phyloP scores from a whole-genome alignment of 1,284 basidiomycete genomes.

The Sparassis latifolia region DNA sequence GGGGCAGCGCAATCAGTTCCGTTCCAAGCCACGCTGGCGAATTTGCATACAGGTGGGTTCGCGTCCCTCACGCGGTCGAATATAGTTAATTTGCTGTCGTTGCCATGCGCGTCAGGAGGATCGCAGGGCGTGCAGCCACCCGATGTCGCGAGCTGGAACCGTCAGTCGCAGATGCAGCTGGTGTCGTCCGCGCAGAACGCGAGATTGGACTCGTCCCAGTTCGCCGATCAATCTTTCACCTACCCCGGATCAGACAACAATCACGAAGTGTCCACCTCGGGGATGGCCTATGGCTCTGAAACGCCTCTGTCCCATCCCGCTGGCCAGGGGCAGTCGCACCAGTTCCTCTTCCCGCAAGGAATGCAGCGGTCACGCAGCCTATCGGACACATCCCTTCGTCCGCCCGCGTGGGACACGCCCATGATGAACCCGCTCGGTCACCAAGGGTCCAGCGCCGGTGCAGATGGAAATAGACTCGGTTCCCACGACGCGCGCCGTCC shows the following conservation, averaged over 20 bases:
- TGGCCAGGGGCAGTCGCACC: slow-evolving; percentile 12
- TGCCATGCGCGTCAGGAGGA: slow-evolving; percentile 8
- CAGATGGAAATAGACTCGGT: slow-evolving; percentile 5
- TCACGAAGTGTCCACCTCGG: slow-evolving; percentile 7
- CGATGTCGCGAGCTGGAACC: slow-evolving; percentile 17
- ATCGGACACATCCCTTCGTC: slow-evolving; percentile 53
- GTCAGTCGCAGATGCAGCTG: slow-evolving; percentile 12
- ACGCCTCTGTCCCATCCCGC: slow-evolving; percentile 4
- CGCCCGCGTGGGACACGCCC: slow-evolving; percentile 46
- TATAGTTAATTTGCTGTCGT: background rate
- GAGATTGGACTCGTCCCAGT: slow-evolving; percentile 15
- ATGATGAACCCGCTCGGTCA: slow-evolving; percentile 27
- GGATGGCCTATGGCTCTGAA: slow-evolving; percentile 15
- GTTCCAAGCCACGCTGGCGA: slow-evolving; percentile 39
- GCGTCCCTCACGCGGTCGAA: background rate
- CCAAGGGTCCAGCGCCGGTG: slow-evolving; percentile 17
- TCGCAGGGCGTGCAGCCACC: slow-evolving; percentile 8
- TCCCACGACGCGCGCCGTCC: slow-evolving; percentile 14
- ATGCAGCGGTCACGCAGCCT: slow-evolving; percentile 41
- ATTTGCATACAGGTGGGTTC: slow-evolving; percentile 40
- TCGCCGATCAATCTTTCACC: slow-evolving; percentile 24
- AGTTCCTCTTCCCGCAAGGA: slow-evolving; percentile 27
- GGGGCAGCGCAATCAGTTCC: slow-evolving; percentile 37
- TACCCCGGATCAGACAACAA: slow-evolving; percentile 21
- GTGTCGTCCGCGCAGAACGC: slow-evolving; percentile 7